Conservation (phyloP, 305 asterid genomes). For the Coffea humblotiana region DNA sequence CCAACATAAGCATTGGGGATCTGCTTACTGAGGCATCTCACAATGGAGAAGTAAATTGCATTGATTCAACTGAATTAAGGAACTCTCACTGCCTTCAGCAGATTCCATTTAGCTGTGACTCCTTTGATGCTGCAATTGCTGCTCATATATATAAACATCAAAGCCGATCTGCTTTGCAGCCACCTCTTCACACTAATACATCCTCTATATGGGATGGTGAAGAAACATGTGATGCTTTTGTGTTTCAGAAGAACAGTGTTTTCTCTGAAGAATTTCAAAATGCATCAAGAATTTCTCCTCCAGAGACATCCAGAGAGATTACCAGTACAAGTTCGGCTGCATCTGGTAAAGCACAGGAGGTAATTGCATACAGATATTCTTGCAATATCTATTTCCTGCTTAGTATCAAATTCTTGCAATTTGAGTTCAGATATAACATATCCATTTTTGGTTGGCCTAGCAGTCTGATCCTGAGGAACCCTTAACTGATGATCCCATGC, state of each 20-base stretch:
- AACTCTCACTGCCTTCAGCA: conserved; percentile 50
- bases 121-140: conserved; percentile 97
- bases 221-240: conserved; percentile 92
- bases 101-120: conserved; percentile 75
- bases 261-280: conserved; percentile 30
- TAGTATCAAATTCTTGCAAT: background rate
- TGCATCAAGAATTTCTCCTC: conserved; percentile 30
- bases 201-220: conserved; percentile 93
- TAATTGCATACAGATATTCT: conserved; percentile 27
- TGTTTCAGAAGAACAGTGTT: conserved; percentile 55
- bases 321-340: conserved; percentile 35
- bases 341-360: conserved; percentile 49
- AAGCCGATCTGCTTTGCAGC: conserved; percentile 47
- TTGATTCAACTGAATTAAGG: conserved; percentile 35
- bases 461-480: conserved; percentile 43
- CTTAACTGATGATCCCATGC: conserved; percentile 28
- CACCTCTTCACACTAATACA: conserved; percentile 38
- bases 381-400: background rate
- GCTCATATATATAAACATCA: conserved; percentile 87
- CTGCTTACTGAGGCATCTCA: conserved; percentile 59
- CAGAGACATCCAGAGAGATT: conserved; percentile 33
- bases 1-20: conserved; percentile 80
- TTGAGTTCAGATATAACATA: conserved; percentile 17
- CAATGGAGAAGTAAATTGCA: conserved; percentile 39
- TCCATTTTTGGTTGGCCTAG: conserved; percentile 41